These are phyloP conservation scores for Eucalyptus curtisii DNA, from an alignment of 345 rosid species.

Conservation along the genomic window DNA sequence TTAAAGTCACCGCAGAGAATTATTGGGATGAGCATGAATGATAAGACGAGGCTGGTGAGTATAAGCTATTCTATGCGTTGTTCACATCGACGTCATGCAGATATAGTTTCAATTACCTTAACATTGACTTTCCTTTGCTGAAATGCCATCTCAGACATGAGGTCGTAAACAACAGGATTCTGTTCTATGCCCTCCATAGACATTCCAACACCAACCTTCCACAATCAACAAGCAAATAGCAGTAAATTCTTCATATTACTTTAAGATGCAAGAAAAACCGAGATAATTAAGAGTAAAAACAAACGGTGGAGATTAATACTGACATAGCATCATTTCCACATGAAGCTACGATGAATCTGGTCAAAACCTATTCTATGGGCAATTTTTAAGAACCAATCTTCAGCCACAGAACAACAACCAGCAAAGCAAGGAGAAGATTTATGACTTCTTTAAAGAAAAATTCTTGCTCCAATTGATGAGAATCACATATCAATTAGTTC, in stretches of 20 bases:
- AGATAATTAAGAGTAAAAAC: neutral
- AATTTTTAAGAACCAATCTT: neutral
- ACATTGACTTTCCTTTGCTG: conserved; percentile 40
- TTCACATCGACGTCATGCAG: neutral
- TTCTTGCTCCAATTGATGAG: neutral
- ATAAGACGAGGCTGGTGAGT: neutral
- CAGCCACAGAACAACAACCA: neutral
- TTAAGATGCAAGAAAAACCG: neutral
- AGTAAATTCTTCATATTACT: neutral
- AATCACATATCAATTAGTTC: neutral
- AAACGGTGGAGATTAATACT: neutral
- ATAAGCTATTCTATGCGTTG: neutral
- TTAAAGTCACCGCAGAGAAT: neutral
- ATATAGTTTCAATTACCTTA: conserved; percentile 25
- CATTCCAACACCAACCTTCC: conserved; percentile 75
- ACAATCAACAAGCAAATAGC: neutral
- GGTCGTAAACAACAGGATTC: conserved; percentile 65
- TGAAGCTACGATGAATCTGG: neutral
- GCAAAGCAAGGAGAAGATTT: neutral
- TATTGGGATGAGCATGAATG: neutral
- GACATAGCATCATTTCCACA: neutral
- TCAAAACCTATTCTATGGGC: neutral
- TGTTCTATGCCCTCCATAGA: conserved; percentile 83
- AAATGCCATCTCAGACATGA: conserved; percentile 78
- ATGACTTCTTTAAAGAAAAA: neutral